Evolutionary conservation across 2,329 filamentous ascomycete species (phyloP), one percentile per base, ranked within the genome.

Genomic region (Exophiala alcalophila): DNA sequence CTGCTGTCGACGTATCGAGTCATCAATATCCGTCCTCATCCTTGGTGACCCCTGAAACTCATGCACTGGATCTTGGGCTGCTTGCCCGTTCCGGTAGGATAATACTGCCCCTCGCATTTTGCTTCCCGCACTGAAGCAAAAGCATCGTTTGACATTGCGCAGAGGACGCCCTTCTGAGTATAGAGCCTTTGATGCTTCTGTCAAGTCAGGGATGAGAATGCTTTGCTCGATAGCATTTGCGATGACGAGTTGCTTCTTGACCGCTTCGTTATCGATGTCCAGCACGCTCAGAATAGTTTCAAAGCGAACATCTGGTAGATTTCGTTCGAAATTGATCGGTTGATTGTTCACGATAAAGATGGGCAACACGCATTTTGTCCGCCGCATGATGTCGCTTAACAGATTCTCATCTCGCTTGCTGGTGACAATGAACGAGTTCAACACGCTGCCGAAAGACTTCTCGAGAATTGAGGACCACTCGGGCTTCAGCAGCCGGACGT

Each of bases 391-490:
- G 2, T 62, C 62, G 11, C 72, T 75, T 3, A 98, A 70, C 5
- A 78, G 72, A n/a, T 73, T 72, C 60, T 87, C 81, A 60, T 98
- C 92, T 9, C 71, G 65, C 57, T 86, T 87, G 62, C 72, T 87
- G 4, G 79, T 82, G 28, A 96, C 90, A 36, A 94, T 77, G 59
- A 97, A 98, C 1, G 78, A 81, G 49, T 80, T 84, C 21, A 97
- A 68, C 0, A 69, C 72, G 3, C 64, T 65, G n/a, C 86, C 86
- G 31, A 95, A 74, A 1, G 78, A 78, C 50, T 77, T 84, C 61
- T 98, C 92, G 10, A 98, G 64, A 29, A 94, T 80, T 1, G 78
- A 76, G 1, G 83, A 84, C 92, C 92, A 98, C 55, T 86, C 75
- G 1, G 86, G 84, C 53, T 91, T 82, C 24, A 80, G 68, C 16